Conservation (phyloP, 371 early-diverging fungal species). For the Coemansia sp. region DNA sequence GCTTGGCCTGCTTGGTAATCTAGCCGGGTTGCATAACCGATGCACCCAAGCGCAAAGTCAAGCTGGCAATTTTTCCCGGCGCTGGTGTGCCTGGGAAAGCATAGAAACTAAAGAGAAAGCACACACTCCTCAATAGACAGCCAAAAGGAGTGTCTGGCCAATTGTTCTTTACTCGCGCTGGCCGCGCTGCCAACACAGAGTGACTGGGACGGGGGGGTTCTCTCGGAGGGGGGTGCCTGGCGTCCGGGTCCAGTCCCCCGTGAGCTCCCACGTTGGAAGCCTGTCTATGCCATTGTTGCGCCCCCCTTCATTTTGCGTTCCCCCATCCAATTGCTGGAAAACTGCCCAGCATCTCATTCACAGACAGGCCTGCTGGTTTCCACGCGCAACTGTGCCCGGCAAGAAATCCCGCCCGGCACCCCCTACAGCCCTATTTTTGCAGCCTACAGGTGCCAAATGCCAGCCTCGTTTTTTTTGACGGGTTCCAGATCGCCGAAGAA, state of each 20-base stretch:
- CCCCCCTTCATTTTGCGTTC: neutral
- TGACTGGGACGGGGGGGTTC: neutral
- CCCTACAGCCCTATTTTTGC: conserved; percentile 4
- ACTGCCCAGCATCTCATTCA: neutral
- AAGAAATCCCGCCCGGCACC: neutral
- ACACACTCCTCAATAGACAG: conserved; percentile 11
- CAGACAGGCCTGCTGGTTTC: neutral
- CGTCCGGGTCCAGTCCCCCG: conserved; percentile 2
- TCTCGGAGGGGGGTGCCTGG: conserved; percentile 12
- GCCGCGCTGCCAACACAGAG: conserved; percentile 1
- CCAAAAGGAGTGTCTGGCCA: neutral
- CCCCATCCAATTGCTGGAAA: conserved; percentile 7
- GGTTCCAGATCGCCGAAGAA: conserved; percentile 18
- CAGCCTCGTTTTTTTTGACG: conserved; percentile 8
- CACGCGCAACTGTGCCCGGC: conserved; percentile 12
- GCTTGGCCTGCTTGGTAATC: no score
- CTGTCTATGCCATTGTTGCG: conserved; percentile 11
- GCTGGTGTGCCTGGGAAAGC: conserved; percentile 6
- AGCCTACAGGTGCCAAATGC: conserved; percentile 1
- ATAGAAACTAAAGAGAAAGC: conserved; percentile 7
- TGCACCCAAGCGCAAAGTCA: neutral
- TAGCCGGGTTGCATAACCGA: neutral
- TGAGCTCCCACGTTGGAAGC: conserved; percentile 32
- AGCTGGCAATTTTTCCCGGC: neutral
- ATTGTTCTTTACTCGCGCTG: conserved; percentile 10